Evolutionary conservation across 768 basidiomycete genomes (phyloP), one percentile per base, ranked within the genome.

Genomic region (Chalciporus pseudorubinellus): DNA sequence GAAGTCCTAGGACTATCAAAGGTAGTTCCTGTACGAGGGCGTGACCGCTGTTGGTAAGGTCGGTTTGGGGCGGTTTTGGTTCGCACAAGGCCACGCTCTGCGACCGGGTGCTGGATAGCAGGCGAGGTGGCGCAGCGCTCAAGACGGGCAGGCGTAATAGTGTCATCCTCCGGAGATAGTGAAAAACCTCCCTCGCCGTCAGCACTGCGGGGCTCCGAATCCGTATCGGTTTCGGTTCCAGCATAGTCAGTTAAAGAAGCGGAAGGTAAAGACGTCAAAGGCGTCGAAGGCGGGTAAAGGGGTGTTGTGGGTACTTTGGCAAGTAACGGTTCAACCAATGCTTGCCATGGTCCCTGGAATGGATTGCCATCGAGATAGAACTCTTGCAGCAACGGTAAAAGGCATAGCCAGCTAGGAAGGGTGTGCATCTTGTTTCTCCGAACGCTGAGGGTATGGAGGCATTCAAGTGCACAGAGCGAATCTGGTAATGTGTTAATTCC

Each of bases 311-410:
- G 80, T 20, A 73, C 66, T 63, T 83, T 83, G 46, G 84, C 77
- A 9, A 94, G 74, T 43, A 98, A 75, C 1, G 94, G 92, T 51
- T 88, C 89, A 21, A 97, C 84, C 47, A 99, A 76, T 28, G 89
- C 85, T 63, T 87, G 84, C 92, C 94, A 97, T 1, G 92, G 90
- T 8, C 89, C 90, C 60, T 91, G 89, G 71, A 99, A 98, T 8
- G 95, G 93, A 67, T 99, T 99, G 16, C 85, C 88, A 56, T 98
- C 95, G n/a, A 99, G 83, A 58, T 87, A 87, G 3, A 99, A 73
- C 2, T 85, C 88, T 68, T 95, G 92, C 42, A 99, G 75, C 26
- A 79, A 78, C 18, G 84, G 80, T n/a, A 99, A 77, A 24, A 92
- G 80, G 67, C 92, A 92, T 41, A 99, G 77, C 95, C 97, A 99